These are phyloP conservation scores for Aphanomyces stellatus DNA, from an alignment of 352 stramenopile species.

Conservation along the genomic window DNA sequence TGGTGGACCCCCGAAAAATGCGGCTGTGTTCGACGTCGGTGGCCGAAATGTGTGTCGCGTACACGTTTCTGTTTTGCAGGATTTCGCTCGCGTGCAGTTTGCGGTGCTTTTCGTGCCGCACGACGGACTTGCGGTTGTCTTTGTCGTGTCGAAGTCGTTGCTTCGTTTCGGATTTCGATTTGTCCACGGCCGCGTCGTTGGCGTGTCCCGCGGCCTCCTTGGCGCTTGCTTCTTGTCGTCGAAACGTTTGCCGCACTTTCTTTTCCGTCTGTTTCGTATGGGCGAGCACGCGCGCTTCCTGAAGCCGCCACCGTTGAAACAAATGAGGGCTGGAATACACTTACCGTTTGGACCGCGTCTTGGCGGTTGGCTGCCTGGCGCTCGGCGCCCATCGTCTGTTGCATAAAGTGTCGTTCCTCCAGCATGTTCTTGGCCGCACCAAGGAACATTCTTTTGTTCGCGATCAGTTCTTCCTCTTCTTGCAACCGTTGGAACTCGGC, in stretches of 20 bases:
- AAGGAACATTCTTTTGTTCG: conserved; percentile 74
- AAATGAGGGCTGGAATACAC: conserved; percentile 28
- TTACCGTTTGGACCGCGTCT: conserved; percentile 31
- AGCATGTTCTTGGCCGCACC: conserved; percentile 79
- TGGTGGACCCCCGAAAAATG: not conserved
- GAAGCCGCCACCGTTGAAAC: too few species aligned
- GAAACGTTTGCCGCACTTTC: conserved; percentile 20
- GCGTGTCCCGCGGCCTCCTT: conserved; percentile 27
- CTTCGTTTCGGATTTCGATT: conserved; percentile 32
- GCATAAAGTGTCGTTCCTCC: conserved; percentile 71
- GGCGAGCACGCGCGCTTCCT: conserved; percentile 34
- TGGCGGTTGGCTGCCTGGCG: conserved; percentile 47
- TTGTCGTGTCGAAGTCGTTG: conserved; percentile 42
- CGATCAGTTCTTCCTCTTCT: conserved; percentile 49
- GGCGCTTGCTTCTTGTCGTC: conserved; percentile 2
- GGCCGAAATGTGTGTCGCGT: conserved; percentile 46
- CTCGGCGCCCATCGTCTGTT: conserved; percentile 44
- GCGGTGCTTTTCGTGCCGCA: conserved; percentile 52
- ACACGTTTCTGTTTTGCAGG: conserved; percentile 53
- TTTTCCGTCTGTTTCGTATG: conserved; percentile 35
- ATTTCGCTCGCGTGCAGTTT: conserved; percentile 45
- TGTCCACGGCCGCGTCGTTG: conserved; percentile 25
- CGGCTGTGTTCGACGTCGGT: not conserved
- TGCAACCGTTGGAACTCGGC: conserved; percentile 41
- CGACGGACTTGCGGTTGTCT: conserved; percentile 44